phyloP scores from a whole-genome alignment of 2,329 filamentous ascomycete genomes.

The Onygena corvina region DNA sequence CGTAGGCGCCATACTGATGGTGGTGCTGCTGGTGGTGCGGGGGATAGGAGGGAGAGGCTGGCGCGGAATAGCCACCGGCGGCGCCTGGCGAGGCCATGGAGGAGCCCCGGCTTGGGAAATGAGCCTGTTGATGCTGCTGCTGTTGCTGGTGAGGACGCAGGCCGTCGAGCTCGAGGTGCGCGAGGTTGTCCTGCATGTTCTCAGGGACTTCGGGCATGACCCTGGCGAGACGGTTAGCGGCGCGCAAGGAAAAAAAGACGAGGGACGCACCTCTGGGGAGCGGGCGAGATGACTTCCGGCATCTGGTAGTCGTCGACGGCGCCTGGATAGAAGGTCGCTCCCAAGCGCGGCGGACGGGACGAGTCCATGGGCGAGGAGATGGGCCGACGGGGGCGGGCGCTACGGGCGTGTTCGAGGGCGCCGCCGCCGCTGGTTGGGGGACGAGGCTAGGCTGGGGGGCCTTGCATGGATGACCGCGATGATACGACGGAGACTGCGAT shows the following conservation, averaged over 20 bases:
- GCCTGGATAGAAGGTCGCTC: conserved; percentile 57
- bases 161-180: conserved; percentile 73
- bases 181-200: conserved; percentile 90
- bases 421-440: neutral
- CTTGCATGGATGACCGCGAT: neutral
- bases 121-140: conserved; percentile 16
- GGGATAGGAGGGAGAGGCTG: conserved; percentile 2
- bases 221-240: conserved; percentile 36
- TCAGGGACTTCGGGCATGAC: conserved; percentile 91
- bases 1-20: conserved; percentile 19
- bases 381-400: neutral
- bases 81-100: conserved; percentile 21
- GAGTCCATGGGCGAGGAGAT: conserved; percentile 29
- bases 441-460: neutral
- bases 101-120: conserved; percentile 29
- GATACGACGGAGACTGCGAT: too few relatives aligned
- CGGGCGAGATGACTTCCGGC: conserved; percentile 56
- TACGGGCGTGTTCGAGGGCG: conserved; percentile 2
- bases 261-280: conserved; percentile 52
- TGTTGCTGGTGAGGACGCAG: conserved; percentile 24
- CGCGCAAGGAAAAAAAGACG: neutral
- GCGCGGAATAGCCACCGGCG: conserved; percentile 11
- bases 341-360: conserved; percentile 34
- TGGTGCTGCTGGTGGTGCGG: conserved; percentile 1
- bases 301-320: conserved; percentile 57